Conservation (phyloP, 1,284 basidiomycete genomes). For the Cryptococcus jaspeensis region DNA sequence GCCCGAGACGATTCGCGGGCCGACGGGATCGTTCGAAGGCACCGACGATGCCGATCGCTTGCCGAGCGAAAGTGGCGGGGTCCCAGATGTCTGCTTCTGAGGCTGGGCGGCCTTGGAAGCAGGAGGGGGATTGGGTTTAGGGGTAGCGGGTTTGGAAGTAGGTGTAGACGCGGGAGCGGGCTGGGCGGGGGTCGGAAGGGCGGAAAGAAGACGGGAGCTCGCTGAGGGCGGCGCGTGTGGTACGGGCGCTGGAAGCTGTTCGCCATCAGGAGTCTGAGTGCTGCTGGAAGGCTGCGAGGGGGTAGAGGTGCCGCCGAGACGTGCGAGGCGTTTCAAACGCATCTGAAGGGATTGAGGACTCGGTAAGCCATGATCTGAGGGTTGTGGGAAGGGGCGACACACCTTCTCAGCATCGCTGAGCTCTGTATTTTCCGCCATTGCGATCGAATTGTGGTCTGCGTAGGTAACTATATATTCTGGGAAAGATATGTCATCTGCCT, state of each 20-base stretch:
- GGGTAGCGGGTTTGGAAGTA: not conserved
- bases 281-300: constrained; percentile 7
- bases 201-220: constrained; percentile 24
- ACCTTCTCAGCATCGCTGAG: constrained; percentile 48
- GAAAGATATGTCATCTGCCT: no score
- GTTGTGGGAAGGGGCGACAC: not conserved
- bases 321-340: constrained; percentile 79
- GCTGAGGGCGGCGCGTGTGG: constrained; percentile 38
- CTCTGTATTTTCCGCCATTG: constrained; percentile 29
- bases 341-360: constrained; percentile 59
- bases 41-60: constrained; percentile 20
- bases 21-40: constrained; percentile 20
- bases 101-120: constrained; percentile 1
- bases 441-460: not conserved
- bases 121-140: not conserved
- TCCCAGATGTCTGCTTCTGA: not conserved
- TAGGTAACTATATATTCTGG: not conserved
- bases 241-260: constrained; percentile 4
- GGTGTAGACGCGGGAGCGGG: constrained; percentile 3
- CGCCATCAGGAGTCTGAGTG: not conserved
- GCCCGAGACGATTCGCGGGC: constrained; percentile 16
- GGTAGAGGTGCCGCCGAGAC: constrained; percentile 58
- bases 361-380: not conserved
- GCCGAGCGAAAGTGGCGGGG: constrained; percentile 6
- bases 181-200: constrained; percentile 9